Conservation (phyloP, 2,329 filamentous ascomycete genomes). For the Neodidymelliopsis sp. region DNA sequence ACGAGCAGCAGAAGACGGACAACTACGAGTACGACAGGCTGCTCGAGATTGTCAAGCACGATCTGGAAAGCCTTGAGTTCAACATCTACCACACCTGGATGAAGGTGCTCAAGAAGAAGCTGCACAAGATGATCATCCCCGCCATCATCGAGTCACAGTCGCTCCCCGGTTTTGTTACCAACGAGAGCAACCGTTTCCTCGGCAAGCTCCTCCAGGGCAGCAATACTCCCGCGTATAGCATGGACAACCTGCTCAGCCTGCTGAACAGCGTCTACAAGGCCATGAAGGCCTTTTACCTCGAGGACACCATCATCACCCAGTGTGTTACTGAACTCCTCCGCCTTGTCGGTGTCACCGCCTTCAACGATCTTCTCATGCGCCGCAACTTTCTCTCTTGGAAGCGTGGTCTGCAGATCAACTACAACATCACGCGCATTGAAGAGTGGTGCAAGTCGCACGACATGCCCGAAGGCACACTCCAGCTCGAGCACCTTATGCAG, state of each 20-base stretch:
- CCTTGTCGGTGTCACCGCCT: slow-evolving; percentile 94
- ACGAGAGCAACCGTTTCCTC: slow-evolving; percentile 97
- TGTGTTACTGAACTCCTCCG: slow-evolving; percentile 92
- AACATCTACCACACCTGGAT: slow-evolving; percentile 99
- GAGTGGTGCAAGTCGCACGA: slow-evolving; percentile 99
- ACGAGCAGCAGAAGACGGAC: slow-evolving; percentile 98
- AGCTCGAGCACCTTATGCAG: slow-evolving; percentile 99
- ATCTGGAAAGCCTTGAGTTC: slow-evolving; percentile 97
- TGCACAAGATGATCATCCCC: slow-evolving; percentile 99
- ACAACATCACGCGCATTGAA: slow-evolving; percentile 99
- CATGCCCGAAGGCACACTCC: slow-evolving; percentile 97
- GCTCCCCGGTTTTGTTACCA: slow-evolving; percentile 96
- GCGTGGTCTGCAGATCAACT: slow-evolving; percentile 98
- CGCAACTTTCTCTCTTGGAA: slow-evolving; percentile 99
- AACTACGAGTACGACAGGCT: slow-evolving; percentile 99
- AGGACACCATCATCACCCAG: slow-evolving; percentile 95
- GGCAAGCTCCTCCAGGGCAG: slow-evolving; percentile 94
- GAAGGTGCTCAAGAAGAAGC: slow-evolving; percentile 99
- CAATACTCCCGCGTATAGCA: slow-evolving; percentile 94
- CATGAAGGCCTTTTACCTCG: slow-evolving; percentile 98
- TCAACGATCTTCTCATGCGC: slow-evolving; percentile 97
- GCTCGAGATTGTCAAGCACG: slow-evolving; percentile 98
- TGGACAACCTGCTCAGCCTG: slow-evolving; percentile 96
- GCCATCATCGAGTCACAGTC: slow-evolving; percentile 99
- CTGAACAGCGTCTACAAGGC: slow-evolving; percentile 98